A percentile compares a stretch with the other conserved stretches of the same genome.
phyloP scores from a whole-genome alignment of 345 rosid species.

The Bruguiera parviflora region DNA sequence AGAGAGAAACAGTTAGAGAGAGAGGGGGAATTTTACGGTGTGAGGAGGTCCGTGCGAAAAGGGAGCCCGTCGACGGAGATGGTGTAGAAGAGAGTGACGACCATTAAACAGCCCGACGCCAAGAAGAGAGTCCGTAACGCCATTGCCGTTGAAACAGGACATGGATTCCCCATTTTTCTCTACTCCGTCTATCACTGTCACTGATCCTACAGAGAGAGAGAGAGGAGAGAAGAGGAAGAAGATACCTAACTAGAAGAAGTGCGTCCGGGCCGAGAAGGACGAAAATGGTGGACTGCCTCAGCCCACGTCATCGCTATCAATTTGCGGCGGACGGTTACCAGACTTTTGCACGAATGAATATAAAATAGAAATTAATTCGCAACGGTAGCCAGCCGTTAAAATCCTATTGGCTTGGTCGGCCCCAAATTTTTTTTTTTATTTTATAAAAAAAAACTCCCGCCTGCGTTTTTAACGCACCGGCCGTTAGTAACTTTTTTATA shows the following conservation, averaged over 20 bases:
- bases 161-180: conserved; percentile 17
- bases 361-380: no score
- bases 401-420: no score
- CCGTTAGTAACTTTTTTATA: no score
- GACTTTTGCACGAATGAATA: no score
- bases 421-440: no score
- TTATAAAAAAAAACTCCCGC: no score
- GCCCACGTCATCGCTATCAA: conserved; percentile 34
- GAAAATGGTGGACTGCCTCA: conserved; percentile 21
- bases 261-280: not conserved
- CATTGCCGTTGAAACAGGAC: conserved; percentile 17
- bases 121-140: conserved; percentile 47
- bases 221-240: not conserved
- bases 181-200: not conserved
- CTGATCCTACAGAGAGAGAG: not conserved
- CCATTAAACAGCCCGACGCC: conserved; percentile 42
- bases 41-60: conserved; percentile 60
- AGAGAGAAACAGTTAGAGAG: conserved; percentile 3
- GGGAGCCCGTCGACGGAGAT: conserved; percentile 63
- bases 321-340: no score
- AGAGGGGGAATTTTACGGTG: conserved; percentile 46
- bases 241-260: not conserved
- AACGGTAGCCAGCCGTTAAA: no score
- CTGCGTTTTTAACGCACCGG: no score
- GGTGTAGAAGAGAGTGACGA: conserved; percentile 56